Evolutionary conservation across 2,329 filamentous ascomycete species (phyloP).

Genomic region (Pezicula carpinea): DNA sequence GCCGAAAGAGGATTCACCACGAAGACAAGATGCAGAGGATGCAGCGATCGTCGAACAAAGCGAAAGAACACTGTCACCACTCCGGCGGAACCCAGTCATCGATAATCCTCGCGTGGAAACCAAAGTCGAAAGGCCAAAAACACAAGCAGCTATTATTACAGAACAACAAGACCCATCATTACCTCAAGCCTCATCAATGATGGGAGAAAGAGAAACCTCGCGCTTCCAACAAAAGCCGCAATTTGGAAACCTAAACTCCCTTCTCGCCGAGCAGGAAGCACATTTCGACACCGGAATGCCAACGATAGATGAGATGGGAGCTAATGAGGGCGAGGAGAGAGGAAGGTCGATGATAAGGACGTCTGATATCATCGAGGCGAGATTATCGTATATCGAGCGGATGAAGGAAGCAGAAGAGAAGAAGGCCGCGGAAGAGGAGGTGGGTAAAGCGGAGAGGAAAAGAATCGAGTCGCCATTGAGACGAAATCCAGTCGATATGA

Average conservation of each 20-base stretch:
- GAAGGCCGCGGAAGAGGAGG: not conserved
- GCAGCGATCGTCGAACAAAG: not conserved
- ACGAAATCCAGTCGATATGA: conserved; percentile 1
- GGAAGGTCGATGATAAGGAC: conserved; percentile 17
- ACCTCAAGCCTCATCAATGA: not conserved
- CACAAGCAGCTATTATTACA: not conserved
- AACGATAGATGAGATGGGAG: not conserved
- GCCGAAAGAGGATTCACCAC: not conserved
- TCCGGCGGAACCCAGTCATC: not conserved
- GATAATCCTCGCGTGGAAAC: not conserved
- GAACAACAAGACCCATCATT: not conserved
- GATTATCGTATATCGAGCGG: conserved; percentile 6
- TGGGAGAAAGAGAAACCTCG: conserved; percentile 1
- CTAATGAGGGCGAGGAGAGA: conserved; percentile 1
- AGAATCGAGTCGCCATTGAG: conserved; percentile 2
- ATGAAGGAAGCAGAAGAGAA: not conserved
- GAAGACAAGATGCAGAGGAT: not conserved
- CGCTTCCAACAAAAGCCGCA: conserved; percentile 5
- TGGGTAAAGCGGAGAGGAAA: not conserved
- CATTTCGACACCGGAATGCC: not conserved
- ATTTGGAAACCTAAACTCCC: conserved; percentile 6
- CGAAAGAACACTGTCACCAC: conserved; percentile 3
- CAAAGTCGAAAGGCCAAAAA: not conserved
- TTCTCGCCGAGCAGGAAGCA: conserved; percentile 4
- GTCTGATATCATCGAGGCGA: conserved; percentile 13